Evolutionary conservation across 192 early-diverging fungal genomes (phyloP).

Genomic region (Mycoemilia scoparia): DNA sequence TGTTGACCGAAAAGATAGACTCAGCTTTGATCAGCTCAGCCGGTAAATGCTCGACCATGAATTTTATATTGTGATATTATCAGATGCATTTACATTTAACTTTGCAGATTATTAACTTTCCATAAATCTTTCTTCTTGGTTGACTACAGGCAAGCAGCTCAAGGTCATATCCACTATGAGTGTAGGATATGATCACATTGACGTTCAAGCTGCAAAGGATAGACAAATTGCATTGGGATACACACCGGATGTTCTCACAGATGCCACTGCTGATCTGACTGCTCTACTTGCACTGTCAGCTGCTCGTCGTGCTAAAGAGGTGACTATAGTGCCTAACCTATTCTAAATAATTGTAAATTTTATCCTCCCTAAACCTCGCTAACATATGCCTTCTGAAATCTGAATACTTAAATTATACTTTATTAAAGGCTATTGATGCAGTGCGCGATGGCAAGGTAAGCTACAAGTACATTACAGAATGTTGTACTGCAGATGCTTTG

Average conservation of each 20-base stretch:
- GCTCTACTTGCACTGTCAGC: slow-evolving; percentile 58
- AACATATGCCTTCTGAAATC: no score
- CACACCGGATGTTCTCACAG: slow-evolving; percentile 77
- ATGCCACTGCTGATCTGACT: slow-evolving; percentile 69
- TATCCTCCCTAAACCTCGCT: no score
- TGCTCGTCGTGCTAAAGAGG: slow-evolving; percentile 44
- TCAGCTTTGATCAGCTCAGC: slow-evolving; percentile 44
- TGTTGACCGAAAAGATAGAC: slow-evolving; percentile 61
- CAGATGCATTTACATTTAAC: no score
- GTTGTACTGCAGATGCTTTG: no score
- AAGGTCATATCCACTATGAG: slow-evolving; percentile 60
- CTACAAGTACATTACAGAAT: no score
- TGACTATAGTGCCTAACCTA: slow-evolving; percentile 5
- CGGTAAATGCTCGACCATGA: no score
- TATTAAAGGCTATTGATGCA: no score
- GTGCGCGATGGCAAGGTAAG: no score
- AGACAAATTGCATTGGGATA: slow-evolving; percentile 45
- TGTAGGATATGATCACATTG: slow-evolving; percentile 74
- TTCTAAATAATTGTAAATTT: no score
- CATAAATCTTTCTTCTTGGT: no score
- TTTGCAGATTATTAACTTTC: neutral
- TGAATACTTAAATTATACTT: no score
- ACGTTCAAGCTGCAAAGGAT: slow-evolving; percentile 25
- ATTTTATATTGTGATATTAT: no score
- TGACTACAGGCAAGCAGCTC: slow-evolving; percentile 40